A percentile compares a stretch with the other conserved stretches of the same genome.
These are phyloP conservation scores for Diplodia scrobiculata DNA, from an alignment of 2,329 filamentous ascomycete genomes.

Conservation along the genomic window DNA sequence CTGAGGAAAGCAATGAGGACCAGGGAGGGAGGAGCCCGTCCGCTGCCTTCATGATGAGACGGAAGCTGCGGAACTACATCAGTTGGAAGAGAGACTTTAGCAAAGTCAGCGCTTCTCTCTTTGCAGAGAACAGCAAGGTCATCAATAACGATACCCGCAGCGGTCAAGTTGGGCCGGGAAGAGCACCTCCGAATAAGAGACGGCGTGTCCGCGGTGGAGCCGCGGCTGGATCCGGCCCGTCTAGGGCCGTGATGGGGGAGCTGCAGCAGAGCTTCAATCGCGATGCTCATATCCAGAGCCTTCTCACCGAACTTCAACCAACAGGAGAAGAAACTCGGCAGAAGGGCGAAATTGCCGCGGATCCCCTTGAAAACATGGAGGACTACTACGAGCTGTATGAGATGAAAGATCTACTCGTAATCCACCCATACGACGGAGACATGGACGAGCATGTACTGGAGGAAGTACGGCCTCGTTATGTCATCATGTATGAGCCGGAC, in stretches of 20 bases:
- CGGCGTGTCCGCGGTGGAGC: slow-evolving; percentile 81
- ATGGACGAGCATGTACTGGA: slow-evolving; percentile 96
- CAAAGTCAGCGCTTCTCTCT: slow-evolving; percentile 76
- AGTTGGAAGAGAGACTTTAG: slow-evolving; percentile 89
- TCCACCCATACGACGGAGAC: slow-evolving; percentile 94
- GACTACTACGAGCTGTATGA: slow-evolving; percentile 89
- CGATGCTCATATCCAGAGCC: slow-evolving; percentile 74
- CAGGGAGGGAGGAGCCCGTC: slow-evolving; percentile 62
- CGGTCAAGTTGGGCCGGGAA: slow-evolving; percentile 57
- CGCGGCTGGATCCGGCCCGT: slow-evolving; percentile 57
- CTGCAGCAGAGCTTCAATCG: slow-evolving; percentile 69
- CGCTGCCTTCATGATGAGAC: slow-evolving; percentile 84
- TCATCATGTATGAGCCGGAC: slow-evolving; percentile 98
- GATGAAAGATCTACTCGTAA: slow-evolving; percentile 81
- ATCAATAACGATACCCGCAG: slow-evolving; percentile 64
- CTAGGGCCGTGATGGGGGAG: slow-evolving; percentile 71
- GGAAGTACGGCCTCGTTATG: slow-evolving; percentile 87
- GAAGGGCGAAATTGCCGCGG: slow-evolving; percentile 73
- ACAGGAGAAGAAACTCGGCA: slow-evolving; percentile 74
- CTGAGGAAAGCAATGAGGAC: slow-evolving; percentile 51
- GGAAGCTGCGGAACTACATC: slow-evolving; percentile 82
- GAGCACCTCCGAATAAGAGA: slow-evolving; percentile 79
- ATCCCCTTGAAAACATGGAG: slow-evolving; percentile 88
- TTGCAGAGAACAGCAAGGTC: slow-evolving; percentile 76
- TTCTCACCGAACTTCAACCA: slow-evolving; percentile 82